A percentile compares a stretch with the other conserved stretches of the same genome.
phyloP scores from a whole-genome alignment of 768 basidiomycete species.

The Tylopilus rubrobrunneus region DNA sequence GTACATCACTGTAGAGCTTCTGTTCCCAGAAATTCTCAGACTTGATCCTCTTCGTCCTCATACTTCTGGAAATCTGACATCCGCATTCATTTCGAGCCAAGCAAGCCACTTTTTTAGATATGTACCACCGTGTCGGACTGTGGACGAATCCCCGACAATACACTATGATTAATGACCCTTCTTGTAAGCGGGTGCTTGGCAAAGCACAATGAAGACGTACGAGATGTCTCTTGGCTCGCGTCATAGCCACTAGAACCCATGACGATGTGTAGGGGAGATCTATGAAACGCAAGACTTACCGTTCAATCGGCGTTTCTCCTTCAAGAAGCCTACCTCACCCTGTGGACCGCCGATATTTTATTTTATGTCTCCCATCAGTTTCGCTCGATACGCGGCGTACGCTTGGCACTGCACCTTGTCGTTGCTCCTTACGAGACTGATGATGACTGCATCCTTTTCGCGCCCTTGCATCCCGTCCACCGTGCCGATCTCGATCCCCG shows the following conservation, averaged over 20 bases:
- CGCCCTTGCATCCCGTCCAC: constrained; percentile 98
- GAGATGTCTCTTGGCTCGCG: constrained; percentile 81
- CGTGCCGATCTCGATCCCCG: constrained; percentile 81
- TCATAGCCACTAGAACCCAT: constrained; percentile 72
- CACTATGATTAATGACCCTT: constrained; percentile 46
- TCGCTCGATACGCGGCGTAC: neutral
- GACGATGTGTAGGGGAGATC: neutral
- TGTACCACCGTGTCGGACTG: constrained; percentile 76
- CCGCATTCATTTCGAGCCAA: constrained; percentile 89
- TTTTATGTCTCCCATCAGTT: too few species aligned
- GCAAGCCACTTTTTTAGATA: constrained; percentile 88
- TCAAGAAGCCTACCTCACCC: constrained; percentile 92
- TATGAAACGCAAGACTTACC: constrained; percentile 36
- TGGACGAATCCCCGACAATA: constrained; percentile 90
- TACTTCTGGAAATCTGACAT: constrained; percentile 79
- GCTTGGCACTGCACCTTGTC: constrained; percentile 48
- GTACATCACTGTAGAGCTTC: constrained; percentile 2
- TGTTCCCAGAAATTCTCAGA: neutral
- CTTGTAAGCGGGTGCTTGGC: neutral
- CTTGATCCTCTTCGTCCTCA: neutral
- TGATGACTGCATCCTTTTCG: constrained; percentile 91
- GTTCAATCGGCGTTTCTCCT: constrained; percentile 89
- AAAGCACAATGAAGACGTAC: constrained; percentile 42
- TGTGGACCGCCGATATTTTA: constrained; percentile 26
- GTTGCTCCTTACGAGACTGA: constrained; percentile 91